Base-by-base conservation (phyloP, 2,329 filamentous ascomycete species). In the Fusarium sp. region DNA sequence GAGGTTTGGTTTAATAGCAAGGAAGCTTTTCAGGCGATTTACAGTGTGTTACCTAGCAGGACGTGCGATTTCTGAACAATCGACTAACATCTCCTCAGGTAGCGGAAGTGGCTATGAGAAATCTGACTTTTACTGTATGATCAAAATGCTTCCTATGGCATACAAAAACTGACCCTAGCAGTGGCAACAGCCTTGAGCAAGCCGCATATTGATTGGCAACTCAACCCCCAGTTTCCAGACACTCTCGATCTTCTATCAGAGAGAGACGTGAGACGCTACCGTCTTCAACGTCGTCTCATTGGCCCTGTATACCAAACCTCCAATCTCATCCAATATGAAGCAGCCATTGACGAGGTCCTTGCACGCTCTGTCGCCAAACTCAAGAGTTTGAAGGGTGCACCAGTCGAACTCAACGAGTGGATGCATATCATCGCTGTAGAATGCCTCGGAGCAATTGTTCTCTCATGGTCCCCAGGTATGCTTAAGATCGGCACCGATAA, bases 381-480 rank as follows among this genome's bases (percentile, higher is more conserved):
- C 0, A 73, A 70, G 6, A 56, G 59, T 0, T 69, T 84, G 2
- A 44, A 77, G 1, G 82, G 82, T 0, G 67, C 72, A 2, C 76
- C 80, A 26, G 69, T 86, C 6, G 82, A 86, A 56, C 69, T 86
- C 19, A 83, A 82, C 49, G 81, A 85, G 53, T 86, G 84, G 84
- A 86, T 86, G 83, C 84, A 86, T 72, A 85, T 86, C 56, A 76
- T 85, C 19, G 80, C 79, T 2, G 83, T 86, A 28, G 84, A 86
- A 62, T 85, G 81, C 21, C 79, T 86, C 4, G 80, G 82, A 1
- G 83, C 83, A 1, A 73, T 80, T 3, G 83, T 86, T 1, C 73
- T 86, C 2, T 83, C 82, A 0, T 86, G 84, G 84, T 85, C 84
- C 1, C 84, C 84, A 0, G 80, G 82, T 0, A 80, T 84, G 66